Percentiles rank a stretch among this genome's conserved stretches.
Evolutionary conservation across 2,329 filamentous ascomycete species (phyloP).

Genomic region (Microascus cirrosus): DNA sequence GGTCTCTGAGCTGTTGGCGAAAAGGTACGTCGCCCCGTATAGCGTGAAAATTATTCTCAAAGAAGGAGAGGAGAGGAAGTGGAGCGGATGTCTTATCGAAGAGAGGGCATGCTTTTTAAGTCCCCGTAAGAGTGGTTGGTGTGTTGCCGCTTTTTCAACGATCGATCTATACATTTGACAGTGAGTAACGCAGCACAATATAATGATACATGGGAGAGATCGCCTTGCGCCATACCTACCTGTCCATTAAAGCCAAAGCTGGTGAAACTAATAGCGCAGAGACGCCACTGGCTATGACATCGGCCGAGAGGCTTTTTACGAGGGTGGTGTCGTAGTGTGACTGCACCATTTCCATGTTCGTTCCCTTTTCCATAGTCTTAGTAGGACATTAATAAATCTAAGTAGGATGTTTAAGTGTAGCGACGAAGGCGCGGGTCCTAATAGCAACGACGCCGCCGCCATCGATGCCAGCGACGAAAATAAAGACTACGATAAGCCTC

Average conservation of each 20-base stretch:
- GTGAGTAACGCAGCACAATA: neutral
- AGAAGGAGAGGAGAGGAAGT: conserved; percentile 13
- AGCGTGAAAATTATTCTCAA: conserved; percentile 17
- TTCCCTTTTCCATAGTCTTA: too few species aligned
- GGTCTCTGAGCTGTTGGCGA: conserved; percentile 16
- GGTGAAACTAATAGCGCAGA: conserved; percentile 17
- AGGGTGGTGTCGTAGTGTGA: neutral
- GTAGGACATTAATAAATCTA: too few species aligned
- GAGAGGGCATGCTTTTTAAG: conserved; percentile 1
- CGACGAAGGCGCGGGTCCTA: neutral
- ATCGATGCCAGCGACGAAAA: neutral
- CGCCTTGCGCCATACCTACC: conserved; percentile 7
- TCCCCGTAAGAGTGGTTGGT: conserved; percentile 7
- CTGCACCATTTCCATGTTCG: neutral
- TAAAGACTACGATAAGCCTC: neutral
- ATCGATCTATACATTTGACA: conserved; percentile 6
- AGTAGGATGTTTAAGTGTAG: neutral
- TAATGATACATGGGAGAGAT: neutral
- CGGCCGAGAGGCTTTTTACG: conserved; percentile 4
- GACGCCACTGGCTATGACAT: conserved; percentile 13
- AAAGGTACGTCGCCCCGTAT: conserved; percentile 17
- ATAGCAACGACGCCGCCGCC: neutral
- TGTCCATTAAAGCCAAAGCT: conserved; percentile 16
- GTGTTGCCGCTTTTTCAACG: conserved; percentile 8
- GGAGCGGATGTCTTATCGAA: conserved; percentile 10